Conservation (phyloP, 139 green algal species). For the Volvox reticuliferus region DNA sequence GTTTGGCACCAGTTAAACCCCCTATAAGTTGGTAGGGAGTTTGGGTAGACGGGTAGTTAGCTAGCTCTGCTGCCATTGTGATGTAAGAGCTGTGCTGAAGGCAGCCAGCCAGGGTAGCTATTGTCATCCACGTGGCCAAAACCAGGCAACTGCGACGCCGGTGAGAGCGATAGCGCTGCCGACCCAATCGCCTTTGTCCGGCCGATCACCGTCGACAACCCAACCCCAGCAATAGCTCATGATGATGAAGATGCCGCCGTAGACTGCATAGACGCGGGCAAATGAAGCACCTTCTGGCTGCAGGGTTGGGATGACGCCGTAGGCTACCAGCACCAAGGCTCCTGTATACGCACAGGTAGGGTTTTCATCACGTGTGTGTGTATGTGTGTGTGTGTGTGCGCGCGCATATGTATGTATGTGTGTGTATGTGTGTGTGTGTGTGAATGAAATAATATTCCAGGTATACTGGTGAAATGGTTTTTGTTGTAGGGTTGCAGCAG, state of each 20-base stretch:
- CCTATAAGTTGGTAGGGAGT: too few species aligned
- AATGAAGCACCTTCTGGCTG: conserved; percentile 74
- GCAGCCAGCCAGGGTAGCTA: too few species aligned
- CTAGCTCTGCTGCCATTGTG: too few species aligned
- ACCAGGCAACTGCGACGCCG: conserved; percentile 80
- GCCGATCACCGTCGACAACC: conserved; percentile 74
- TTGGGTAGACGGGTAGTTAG: too few species aligned
- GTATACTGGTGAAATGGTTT: too few species aligned
- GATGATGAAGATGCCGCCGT: conserved; percentile 93
- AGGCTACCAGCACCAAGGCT: conserved; percentile 69
- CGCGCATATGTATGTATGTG: too few species aligned
- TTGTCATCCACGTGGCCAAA: conserved; percentile 72
- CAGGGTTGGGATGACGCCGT: conserved; percentile 86
- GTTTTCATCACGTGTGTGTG: not conserved
- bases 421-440: too few species aligned
- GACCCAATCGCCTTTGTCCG: conserved; percentile 85
- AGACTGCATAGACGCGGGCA: conserved; percentile 79
- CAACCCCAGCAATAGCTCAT: conserved; percentile 89
- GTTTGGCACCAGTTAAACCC: too few species aligned
- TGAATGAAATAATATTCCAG: too few species aligned
- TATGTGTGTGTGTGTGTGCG: too few species aligned
- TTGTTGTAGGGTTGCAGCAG: too few species aligned
- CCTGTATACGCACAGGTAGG: conserved; percentile 54
- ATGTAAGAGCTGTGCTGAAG: too few species aligned
- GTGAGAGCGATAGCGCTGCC: conserved; percentile 79